A percentile compares a stretch with the other conserved stretches of the same genome.
Conservation (phyloP, 2,329 filamentous ascomycete genomes). For the Pestalotiopsis sp. region DNA sequence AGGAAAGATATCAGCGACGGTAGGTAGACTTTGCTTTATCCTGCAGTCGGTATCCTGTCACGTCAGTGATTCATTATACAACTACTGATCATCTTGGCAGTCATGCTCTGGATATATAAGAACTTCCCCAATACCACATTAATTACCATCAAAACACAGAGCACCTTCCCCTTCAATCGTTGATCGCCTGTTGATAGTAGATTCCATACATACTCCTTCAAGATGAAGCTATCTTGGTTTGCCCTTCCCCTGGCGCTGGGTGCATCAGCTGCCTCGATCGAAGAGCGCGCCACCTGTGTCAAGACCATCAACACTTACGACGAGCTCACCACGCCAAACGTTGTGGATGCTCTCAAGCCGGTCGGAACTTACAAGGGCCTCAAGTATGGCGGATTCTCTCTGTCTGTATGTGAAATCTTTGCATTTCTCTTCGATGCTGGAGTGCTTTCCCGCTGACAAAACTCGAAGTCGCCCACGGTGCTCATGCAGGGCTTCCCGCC, state of each 20-base stretch:
- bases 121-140: not conserved
- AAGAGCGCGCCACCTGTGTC: not conserved
- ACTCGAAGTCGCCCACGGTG: not conserved
- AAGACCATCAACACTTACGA: not conserved
- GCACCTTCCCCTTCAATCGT: not conserved
- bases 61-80: not conserved
- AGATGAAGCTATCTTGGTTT: not conserved
- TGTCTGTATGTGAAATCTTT: not conserved
- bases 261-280: not conserved
- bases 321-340: not conserved
- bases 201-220: not conserved
- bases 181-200: not conserved
- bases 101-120: not conserved
- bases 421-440: not conserved
- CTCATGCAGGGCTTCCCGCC: not conserved
- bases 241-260: not conserved
- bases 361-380: not conserved
- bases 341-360: not conserved
- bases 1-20: not conserved
- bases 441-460: not conserved
- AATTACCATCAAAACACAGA: not conserved
- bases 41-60: not conserved
- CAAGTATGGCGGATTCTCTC: not conserved
- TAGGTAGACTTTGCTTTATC: not conserved
- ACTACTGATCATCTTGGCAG: not conserved